A percentile compares a stretch with the other conserved stretches of the same genome.
Conservation (phyloP, 257 asterid genomes). For the Forsythia viridissima region DNA sequence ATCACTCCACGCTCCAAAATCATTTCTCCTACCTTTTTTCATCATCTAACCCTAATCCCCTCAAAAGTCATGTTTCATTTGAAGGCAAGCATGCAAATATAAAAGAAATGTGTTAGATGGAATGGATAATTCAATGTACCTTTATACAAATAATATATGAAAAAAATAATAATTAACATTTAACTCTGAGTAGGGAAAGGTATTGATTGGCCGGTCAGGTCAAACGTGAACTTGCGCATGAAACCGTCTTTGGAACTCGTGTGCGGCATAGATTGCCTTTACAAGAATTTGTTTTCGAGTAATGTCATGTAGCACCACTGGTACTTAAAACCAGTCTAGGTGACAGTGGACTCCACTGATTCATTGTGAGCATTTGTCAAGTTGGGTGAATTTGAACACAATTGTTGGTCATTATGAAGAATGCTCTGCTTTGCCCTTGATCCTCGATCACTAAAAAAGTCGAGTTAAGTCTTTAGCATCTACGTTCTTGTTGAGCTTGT, state of each 20-base stretch:
- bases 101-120: neutral
- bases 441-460: no score
- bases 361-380: neutral
- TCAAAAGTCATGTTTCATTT: conserved; percentile 15
- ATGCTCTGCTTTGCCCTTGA: no score
- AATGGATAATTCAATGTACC: neutral
- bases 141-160: neutral
- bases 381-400: neutral
- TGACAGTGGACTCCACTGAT: no score
- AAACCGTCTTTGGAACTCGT: no score
- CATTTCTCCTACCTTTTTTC: conserved; percentile 35
- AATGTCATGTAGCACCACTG: no score
- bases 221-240: neutral
- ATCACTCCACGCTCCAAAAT: conserved; percentile 45
- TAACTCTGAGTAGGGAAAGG: neutral
- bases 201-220: neutral
- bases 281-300: no score
- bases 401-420: neutral
- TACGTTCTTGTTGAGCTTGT: neutral
- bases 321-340: no score
- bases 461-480: neutral
- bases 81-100: conserved; percentile 15
- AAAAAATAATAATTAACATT: neutral
- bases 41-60: conserved; percentile 23
- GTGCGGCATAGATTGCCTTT: no score